These are phyloP conservation scores for Coniella lustricola DNA, from an alignment of 2,329 filamentous ascomycete genomes.

Conservation along the genomic window DNA sequence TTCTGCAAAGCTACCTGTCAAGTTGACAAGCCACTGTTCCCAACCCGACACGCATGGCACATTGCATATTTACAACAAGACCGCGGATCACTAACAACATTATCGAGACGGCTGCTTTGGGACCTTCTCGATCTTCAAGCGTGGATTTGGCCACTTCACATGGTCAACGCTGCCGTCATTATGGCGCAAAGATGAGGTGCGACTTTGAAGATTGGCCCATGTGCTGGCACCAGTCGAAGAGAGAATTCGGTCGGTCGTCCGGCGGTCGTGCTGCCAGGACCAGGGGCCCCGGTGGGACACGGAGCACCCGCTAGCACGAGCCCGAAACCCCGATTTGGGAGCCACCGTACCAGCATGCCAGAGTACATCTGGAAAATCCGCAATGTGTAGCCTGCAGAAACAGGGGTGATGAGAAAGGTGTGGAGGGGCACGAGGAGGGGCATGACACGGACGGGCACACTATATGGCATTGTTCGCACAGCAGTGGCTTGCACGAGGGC, in stretches of 20 bases:
- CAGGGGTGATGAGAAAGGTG: neutral
- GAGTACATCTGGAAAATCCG: constrained; percentile 4
- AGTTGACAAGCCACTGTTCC: no score
- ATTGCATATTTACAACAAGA: neutral
- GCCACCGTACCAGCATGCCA: no score
- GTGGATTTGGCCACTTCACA: neutral
- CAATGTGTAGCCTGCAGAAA: constrained; percentile 4
- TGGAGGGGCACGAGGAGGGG: constrained; percentile 4
- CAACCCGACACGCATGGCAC: no score
- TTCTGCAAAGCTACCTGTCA: no score
- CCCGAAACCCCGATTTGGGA: constrained; percentile 6
- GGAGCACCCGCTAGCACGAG: constrained; percentile 8
- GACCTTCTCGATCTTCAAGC: neutral
- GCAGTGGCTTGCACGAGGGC: neutral
- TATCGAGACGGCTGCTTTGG: no score
- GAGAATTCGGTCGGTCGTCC: neutral
- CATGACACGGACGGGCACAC: neutral
- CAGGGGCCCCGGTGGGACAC: constrained; percentile 7
- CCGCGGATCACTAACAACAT: neutral
- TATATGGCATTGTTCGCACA: no score
- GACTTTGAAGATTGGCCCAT: neutral
- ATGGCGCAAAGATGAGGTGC: neutral
- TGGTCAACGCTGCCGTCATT: neutral
- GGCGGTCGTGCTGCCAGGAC: neutral
- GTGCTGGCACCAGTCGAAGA: constrained; percentile 3